phyloP scores from a whole-genome alignment of 352 stramenopile species.

The Globisporangium sylvaticum region DNA sequence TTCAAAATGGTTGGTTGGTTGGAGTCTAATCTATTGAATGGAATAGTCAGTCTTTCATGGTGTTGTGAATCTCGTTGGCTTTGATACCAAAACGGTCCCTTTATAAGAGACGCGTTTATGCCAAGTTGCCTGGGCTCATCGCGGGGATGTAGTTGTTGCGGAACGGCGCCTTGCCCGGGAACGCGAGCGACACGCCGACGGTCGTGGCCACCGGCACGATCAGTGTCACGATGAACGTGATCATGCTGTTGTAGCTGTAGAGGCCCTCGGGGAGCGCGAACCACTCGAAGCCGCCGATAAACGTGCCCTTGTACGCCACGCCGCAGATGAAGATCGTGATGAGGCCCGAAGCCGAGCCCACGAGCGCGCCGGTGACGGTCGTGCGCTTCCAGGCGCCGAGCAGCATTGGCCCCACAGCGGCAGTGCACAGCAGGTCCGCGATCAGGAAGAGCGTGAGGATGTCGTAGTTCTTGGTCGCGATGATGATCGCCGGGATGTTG shows the following conservation, averaged over 20 bases:
- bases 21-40: background rate
- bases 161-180: slow-evolving; percentile 20
- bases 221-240: slow-evolving; percentile 73
- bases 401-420: slow-evolving; percentile 71
- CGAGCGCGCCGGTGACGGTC: slow-evolving; percentile 36
- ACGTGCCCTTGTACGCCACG: slow-evolving; percentile 48
- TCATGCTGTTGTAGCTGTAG: slow-evolving; percentile 74
- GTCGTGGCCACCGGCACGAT: slow-evolving; percentile 58
- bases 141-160: slow-evolving; percentile 29
- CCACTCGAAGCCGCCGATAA: slow-evolving; percentile 76
- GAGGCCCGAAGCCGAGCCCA: slow-evolving; percentile 51
- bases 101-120: background rate
- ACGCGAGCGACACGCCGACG: slow-evolving; percentile 48
- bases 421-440: slow-evolving; percentile 68
- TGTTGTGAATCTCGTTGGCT: background rate
- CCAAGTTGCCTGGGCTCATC: slow-evolving; percentile 20
- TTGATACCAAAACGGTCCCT: background rate
- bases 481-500: slow-evolving; percentile 61
- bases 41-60: background rate
- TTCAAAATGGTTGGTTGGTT: background rate
- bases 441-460: slow-evolving; percentile 78
- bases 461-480: slow-evolving; percentile 61
- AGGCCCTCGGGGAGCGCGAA: slow-evolving; percentile 71
- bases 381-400: slow-evolving; percentile 50
- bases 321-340: slow-evolving; percentile 70